Conservation (phyloP, 1,139 yeast species). For the Saccharomyces hybrid region DNA sequence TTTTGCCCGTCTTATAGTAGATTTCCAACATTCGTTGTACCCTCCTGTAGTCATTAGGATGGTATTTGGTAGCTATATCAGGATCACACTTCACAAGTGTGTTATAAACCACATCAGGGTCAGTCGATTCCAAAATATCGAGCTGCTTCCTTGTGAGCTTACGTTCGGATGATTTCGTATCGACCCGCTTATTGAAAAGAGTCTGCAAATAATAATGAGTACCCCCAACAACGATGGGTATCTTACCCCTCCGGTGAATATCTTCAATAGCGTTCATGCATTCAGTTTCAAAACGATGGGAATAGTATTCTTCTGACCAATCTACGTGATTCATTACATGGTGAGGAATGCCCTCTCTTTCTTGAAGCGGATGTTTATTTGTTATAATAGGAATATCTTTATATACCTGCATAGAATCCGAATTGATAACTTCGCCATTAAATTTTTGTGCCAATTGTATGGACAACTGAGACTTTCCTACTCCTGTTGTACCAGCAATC, state of each 20-base stretch:
- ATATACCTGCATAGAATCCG: conserved; percentile 96
- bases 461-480: conserved; percentile 82
- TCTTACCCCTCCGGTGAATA: conserved; percentile 59
- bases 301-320: conserved; percentile 76
- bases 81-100: conserved; percentile 56
- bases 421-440: conserved; percentile 87
- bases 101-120: conserved; percentile 43
- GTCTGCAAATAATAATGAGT: conserved; percentile 88
- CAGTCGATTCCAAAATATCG: conserved; percentile 46
- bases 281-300: conserved; percentile 73
- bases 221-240: conserved; percentile 91
- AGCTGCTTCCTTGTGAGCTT: conserved; percentile 38
- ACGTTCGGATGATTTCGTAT: conserved; percentile 11
- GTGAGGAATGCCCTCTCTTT: conserved; percentile 67
- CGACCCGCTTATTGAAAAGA: conserved; percentile 42
- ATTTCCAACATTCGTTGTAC: conserved; percentile 77
- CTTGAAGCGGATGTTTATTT: conserved; percentile 80
- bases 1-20: conserved; percentile 54
- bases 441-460: conserved; percentile 70
- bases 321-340: conserved; percentile 79
- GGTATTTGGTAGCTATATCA: conserved; percentile 67
- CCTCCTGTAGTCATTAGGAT: conserved; percentile 82
- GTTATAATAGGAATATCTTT: conserved; percentile 66
- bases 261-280: conserved; percentile 49
- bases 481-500: conserved; percentile 95